Evolutionary conservation across 2,329 filamentous ascomycete species (phyloP).

Genomic region (Xylaria sp.): DNA sequence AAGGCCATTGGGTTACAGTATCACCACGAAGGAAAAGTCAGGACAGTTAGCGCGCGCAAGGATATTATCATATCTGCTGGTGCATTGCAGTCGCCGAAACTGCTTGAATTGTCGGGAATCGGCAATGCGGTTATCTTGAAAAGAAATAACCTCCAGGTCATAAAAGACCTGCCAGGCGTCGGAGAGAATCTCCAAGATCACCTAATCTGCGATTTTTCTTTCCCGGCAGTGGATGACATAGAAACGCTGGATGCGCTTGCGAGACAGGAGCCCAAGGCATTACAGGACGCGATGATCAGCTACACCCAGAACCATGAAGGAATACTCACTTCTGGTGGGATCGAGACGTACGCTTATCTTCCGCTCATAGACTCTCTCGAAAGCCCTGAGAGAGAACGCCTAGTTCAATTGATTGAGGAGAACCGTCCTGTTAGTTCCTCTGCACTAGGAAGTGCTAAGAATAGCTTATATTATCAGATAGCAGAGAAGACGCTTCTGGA

Average conservation of each 20-base stretch:
- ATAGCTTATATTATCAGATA: slow-evolving; percentile 28
- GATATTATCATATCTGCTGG: slow-evolving; percentile 42
- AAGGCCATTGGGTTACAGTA: slow-evolving; percentile 37
- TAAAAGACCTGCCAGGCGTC: slow-evolving; percentile 37
- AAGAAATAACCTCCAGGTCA: slow-evolving; percentile 13
- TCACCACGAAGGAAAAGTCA: slow-evolving; percentile 5
- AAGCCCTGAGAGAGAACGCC: slow-evolving; percentile 7
- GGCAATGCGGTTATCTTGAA: slow-evolving; percentile 36
- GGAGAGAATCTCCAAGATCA: slow-evolving; percentile 47
- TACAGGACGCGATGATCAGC: slow-evolving; percentile 29
- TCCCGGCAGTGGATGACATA: slow-evolving; percentile 32
- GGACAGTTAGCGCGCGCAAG: slow-evolving; percentile 29
- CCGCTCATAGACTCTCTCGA: slow-evolving; percentile 24
- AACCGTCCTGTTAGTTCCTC: slow-evolving; percentile 6
- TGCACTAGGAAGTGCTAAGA: not conserved
- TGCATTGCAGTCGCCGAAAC: slow-evolving; percentile 41
- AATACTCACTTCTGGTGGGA: slow-evolving; percentile 29
- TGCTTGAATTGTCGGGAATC: slow-evolving; percentile 55
- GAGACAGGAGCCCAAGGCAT: slow-evolving; percentile 29
- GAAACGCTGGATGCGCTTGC: slow-evolving; percentile 37
- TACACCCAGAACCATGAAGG: slow-evolving; percentile 32
- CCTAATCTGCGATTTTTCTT: slow-evolving; percentile 27
- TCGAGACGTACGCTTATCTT: slow-evolving; percentile 39
- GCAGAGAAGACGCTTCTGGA: slow-evolving; percentile 33
- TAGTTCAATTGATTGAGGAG: slow-evolving; percentile 23